phyloP scores from a whole-genome alignment of 345 rosid genomes.

The Cardamine occulta region DNA sequence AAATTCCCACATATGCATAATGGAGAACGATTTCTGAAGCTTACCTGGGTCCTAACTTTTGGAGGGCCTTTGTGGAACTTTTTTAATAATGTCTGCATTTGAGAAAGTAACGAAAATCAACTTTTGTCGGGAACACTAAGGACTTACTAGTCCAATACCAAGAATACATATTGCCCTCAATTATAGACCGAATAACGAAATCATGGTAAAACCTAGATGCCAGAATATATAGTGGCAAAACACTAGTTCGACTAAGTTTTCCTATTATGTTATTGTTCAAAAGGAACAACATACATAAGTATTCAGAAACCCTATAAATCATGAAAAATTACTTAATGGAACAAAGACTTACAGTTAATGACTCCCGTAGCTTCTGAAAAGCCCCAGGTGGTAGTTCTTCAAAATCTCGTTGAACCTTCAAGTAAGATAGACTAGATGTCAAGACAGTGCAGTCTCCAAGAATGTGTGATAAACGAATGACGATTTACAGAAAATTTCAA shows the following conservation, averaged over 20 bases:
- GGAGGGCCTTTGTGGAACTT: slow-evolving; percentile 96
- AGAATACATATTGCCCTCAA: neutral
- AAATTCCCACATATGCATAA: slow-evolving; percentile 11
- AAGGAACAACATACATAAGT: slow-evolving; percentile 11
- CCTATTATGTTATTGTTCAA: neutral
- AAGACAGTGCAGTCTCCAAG: slow-evolving; percentile 21
- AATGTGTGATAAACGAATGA: neutral
- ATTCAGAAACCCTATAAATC: slow-evolving; percentile 17
- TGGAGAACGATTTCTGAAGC: slow-evolving; percentile 11
- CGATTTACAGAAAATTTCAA: slow-evolving; percentile 7
- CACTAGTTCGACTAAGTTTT: neutral
- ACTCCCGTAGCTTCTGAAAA: slow-evolving; percentile 74
- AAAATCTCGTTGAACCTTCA: slow-evolving; percentile 94
- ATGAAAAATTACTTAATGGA: neutral
- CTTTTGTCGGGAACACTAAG: slow-evolving; percentile 1
- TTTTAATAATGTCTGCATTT: slow-evolving; percentile 81
- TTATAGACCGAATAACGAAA: neutral
- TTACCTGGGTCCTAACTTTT: slow-evolving; percentile 98
- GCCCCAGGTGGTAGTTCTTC: slow-evolving; percentile 98
- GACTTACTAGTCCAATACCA: slow-evolving; percentile 1
- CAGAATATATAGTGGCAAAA: slow-evolving; percentile 22
- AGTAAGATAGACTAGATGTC: slow-evolving; percentile 33
- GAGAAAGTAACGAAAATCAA: slow-evolving; percentile 35
- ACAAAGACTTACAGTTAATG: slow-evolving; percentile 70
- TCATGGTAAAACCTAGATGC: slow-evolving; percentile 5